Base-by-base conservation (phyloP, 306 rosid genomes). In the Hippophae rhamnoides region DNA sequence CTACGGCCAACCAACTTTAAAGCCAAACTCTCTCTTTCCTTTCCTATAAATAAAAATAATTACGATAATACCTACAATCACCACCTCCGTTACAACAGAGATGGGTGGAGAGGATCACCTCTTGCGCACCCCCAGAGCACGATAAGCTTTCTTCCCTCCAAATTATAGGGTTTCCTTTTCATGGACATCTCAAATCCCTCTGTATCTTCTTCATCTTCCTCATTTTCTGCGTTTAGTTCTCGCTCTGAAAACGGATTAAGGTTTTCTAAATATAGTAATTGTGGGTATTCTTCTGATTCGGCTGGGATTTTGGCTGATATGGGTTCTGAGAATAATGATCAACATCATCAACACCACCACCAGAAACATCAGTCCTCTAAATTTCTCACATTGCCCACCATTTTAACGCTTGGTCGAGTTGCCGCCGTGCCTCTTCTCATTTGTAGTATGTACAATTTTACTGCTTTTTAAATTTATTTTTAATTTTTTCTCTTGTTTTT, bases 401-500 rank as follows among this genome's bases (percentile, higher is more conserved):
- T 88, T 52, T 70, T 93, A 41, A 93, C 99, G 13, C 90, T 93
- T 1, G 95, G 79, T 58, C 99, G 97, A 25, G 99, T 93, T 49
- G 99, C 94, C 5, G 82, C 97, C 7, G 97, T 93, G 3, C 99
- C 97, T 6, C 71, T 93, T 62, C 81, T 93, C 31, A 76, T 93
- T 52, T 61, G 79, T 40, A 82, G 99, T 93, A 70, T 12, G 90
- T 76, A 55, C 10, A 12, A 31, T 43, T 69, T 2, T 52, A 7
- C 14, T 13, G 55, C 48, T 1, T 13, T 47, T 31, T 1, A 2
- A 46, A 9, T 23, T 41, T 25, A 18, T 18, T 43, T 13, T 13
- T 6, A 25, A 23, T 56, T 48, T 44, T 18, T 52, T 61, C 7
- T 63, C 13, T 45, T 5, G 38, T 31, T 31, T 31, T 31, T 31